Base-by-base conservation (phyloP, 2,329 filamentous ascomycete species). In the Sphaceloma murrayae region DNA sequence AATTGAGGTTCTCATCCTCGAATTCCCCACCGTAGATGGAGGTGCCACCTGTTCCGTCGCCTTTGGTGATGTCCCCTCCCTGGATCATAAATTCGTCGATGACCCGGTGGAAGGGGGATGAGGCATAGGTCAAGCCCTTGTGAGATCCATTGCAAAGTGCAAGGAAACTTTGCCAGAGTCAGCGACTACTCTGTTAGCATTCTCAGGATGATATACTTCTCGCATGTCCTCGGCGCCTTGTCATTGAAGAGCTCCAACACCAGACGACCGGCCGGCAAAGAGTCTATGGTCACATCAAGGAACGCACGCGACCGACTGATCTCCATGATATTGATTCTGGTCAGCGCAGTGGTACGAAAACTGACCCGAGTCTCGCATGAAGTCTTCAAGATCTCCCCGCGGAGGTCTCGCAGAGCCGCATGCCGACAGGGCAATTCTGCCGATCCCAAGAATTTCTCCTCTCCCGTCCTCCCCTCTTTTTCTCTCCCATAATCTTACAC, bases 41-140 rank as follows among this genome's bases (percentile, higher is more conserved):
- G 26, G 49, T 49, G 8, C 60, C 62, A 33, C 64, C 64, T 1
- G 63, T 66, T 9, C 64, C 64, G 45, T 67, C 58, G 39, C 61
- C 59, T 19, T 58, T 57, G 3, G 56, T 62, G 21, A 66, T 65
- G 47, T 67, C 64, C 13, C 64, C 64, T 33, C 63, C 64, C 53
- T 67, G 64, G 3, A 66, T 53, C 63, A 67, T 67, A 53, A 67
- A 67, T 30, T 64, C 62, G 49, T 65, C 61, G 45, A 67, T 66
- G 34, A 67, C 55, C 8, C 64, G 56, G 49, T 66, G 63, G 51
- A 66, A 63, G 13, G 61, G 60, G 4, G 56, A 54, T 34, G 55
- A 50, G 30, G 59, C 60, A 53, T 66, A 67, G 16, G 56, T 59
- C 34, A 66, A 50, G n/a, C 53, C 54, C 31, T 58, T 47, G 49